Evolutionary conservation across 2,329 filamentous ascomycete genomes (phyloP), one percentile per base, ranked within the genome.

Genomic region (Fusarium sp.): DNA sequence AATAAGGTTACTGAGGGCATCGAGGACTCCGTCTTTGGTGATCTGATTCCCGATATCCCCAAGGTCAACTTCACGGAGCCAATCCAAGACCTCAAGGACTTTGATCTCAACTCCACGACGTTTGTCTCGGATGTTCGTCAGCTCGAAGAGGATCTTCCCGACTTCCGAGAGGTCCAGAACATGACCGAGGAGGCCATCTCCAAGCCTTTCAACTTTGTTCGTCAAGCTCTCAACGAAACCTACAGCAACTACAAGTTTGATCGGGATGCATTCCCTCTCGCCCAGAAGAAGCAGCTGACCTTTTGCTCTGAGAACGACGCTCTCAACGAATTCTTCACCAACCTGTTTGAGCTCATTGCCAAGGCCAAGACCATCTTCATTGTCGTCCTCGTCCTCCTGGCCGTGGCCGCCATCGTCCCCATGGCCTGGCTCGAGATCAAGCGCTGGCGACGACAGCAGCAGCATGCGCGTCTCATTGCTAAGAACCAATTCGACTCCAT

Each of bases 301-400:
- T 98, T 99, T 82, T 99, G 96, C 83, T 93, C 93, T 42, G 89
- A 93, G 76, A 93, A 96, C 80, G 86, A 92, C 70, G 89, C 87
- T 31, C 91, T 99, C 79, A 89, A 90, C 75, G 84, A 89, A 69
- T 98, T 98, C 83, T 99, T 99, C 79, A 83, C 90, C 61, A 84
- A 84, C 11, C 83, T 98, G 1, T 87, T 88, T 55, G 81, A 87
- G 25, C 83, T 93, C 46, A 87, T 90, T n/a, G 81, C 85, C 58
- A 85, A 86, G 18, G 91, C 92, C 50, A 89, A 89, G 75, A 92
- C 89, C 65, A 87, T 91, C 51, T 93, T 96, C 76, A 86, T 97
- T 58, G 89, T 86, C n/a, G 85, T 93, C 14, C 84, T 98, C 36
- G 81, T 90, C 51, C 78, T 92, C 34, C 83, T 90, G 23, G 94